A percentile compares a stretch with the other conserved stretches of the same genome.
These are phyloP conservation scores for Paxillus involutus DNA, from an alignment of 768 basidiomycete genomes.

Conservation along the genomic window DNA sequence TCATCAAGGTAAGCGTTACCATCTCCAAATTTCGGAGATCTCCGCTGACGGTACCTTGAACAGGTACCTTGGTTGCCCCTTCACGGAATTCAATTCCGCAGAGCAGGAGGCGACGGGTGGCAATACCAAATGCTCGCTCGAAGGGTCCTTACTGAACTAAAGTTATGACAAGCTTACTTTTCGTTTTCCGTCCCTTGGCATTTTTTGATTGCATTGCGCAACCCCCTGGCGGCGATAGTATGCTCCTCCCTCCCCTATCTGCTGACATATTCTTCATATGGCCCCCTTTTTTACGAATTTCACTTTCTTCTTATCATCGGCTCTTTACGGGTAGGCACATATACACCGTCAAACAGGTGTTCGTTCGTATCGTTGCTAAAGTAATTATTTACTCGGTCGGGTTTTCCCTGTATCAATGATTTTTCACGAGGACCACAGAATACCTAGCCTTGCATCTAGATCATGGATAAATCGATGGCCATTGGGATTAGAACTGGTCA, in stretches of 20 bases:
- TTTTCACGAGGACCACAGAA: constrained; percentile 9
- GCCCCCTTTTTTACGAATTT: constrained; percentile 2
- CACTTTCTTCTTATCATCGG: not conserved
- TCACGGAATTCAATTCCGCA: constrained; percentile 93
- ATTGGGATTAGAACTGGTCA: too few relatives aligned
- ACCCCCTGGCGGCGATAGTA: constrained; percentile 21
- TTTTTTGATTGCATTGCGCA: constrained; percentile 8
- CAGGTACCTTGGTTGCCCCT: constrained; percentile 92
- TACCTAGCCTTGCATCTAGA: constrained; percentile 2
- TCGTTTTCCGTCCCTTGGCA: not conserved
- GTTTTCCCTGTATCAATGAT: constrained; percentile 8
- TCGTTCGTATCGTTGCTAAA: not conserved
- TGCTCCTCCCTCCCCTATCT: constrained; percentile 12
- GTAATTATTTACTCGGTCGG: constrained; percentile 4
- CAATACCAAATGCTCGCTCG: constrained; percentile 96
- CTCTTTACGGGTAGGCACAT: constrained; percentile 4
- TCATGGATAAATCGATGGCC: too few relatives aligned
- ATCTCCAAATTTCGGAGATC: not conserved
- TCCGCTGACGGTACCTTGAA: constrained; percentile 1
- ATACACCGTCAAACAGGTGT: not conserved
- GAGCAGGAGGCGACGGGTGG: constrained; percentile 90
- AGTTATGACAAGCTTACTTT: constrained; percentile 51
- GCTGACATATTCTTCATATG: constrained; percentile 17
- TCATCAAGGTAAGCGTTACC: constrained; percentile 78
- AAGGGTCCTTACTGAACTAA: constrained; percentile 83